Evolutionary conservation across 108 stramenopile species (phyloP).

Genomic region (Conticribra guillardii): DNA sequence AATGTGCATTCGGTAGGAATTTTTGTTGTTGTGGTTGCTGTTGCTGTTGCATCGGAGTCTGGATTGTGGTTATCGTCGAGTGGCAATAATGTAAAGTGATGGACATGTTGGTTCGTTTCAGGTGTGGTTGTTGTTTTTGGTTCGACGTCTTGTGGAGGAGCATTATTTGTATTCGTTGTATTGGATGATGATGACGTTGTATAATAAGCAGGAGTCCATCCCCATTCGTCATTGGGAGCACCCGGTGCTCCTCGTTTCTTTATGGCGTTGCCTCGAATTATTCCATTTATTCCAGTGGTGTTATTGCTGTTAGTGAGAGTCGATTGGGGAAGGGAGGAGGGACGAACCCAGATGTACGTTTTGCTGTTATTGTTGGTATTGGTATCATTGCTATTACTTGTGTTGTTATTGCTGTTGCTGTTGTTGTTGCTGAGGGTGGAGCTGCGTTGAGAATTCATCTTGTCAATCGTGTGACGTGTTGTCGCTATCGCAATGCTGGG

Average conservation of each 20-base stretch:
- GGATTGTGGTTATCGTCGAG: neutral
- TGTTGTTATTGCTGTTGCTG: neutral
- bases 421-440: neutral
- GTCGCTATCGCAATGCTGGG: too few species aligned
- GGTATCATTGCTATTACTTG: neutral
- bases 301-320: neutral
- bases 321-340: neutral
- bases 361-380: conserved; percentile 9
- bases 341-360: conserved; percentile 22
- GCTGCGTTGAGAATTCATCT: neutral
- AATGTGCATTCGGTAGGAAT: conserved; percentile 5
- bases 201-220: conserved; percentile 39
- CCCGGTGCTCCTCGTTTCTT: conserved; percentile 14
- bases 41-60: too few species aligned
- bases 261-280: neutral
- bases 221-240: conserved; percentile 11
- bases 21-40: neutral
- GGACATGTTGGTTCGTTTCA: neutral
- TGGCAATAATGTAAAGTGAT: conserved; percentile 11
- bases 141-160: neutral
- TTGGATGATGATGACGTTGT: neutral
- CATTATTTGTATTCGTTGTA: neutral
- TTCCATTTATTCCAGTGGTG: neutral
- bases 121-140: neutral
- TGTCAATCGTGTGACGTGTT: too few species aligned